A percentile compares a stretch with the other conserved stretches of the same genome.
phyloP scores from a whole-genome alignment of 805 yeast genomes.

The Trichomonascus vanleenenianus region DNA sequence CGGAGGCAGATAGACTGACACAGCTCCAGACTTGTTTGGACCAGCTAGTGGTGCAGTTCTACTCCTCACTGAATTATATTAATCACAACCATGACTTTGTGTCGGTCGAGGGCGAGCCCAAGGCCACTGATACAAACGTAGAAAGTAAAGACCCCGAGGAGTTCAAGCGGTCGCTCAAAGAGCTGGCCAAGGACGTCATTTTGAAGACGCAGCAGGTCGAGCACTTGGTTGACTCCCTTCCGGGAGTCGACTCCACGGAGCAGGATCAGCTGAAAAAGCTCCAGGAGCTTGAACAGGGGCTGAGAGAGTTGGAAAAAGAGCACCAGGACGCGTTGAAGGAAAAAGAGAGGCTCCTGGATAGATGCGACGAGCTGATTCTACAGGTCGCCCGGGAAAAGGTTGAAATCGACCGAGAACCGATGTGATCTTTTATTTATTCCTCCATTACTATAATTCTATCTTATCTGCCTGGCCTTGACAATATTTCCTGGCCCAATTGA shows the following conservation, averaged over 20 bases:
- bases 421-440: neutral
- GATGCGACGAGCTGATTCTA: slow-evolving; percentile 60
- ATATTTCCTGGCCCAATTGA: no score
- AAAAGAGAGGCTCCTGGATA: slow-evolving; percentile 53
- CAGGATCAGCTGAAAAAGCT: slow-evolving; percentile 63
- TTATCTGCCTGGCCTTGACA: no score
- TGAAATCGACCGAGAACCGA: slow-evolving; percentile 19
- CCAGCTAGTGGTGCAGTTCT: slow-evolving; percentile 35
- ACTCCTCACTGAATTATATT: slow-evolving; percentile 36
- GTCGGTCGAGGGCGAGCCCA: slow-evolving; percentile 43
- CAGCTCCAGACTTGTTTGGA: slow-evolving; percentile 87
- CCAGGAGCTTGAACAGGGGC: slow-evolving; percentile 50
- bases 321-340: slow-evolving; percentile 49
- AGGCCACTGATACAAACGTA: slow-evolving; percentile 51
- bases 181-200: slow-evolving; percentile 77
- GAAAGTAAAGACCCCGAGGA: slow-evolving; percentile 10
- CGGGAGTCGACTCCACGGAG: slow-evolving; percentile 85
- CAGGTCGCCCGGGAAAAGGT: slow-evolving; percentile 46
- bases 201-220: slow-evolving; percentile 80
- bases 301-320: slow-evolving; percentile 51
- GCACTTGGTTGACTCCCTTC: slow-evolving; percentile 77
- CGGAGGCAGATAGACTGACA: slow-evolving; percentile 72
- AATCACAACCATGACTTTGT: slow-evolving; percentile 66
- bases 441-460: no score
- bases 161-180: slow-evolving; percentile 30